A percentile compares a stretch with the other conserved stretches of the same genome.
Conservation (phyloP, 1,139 yeast genomes). For the Williopsis jadinii region DNA sequence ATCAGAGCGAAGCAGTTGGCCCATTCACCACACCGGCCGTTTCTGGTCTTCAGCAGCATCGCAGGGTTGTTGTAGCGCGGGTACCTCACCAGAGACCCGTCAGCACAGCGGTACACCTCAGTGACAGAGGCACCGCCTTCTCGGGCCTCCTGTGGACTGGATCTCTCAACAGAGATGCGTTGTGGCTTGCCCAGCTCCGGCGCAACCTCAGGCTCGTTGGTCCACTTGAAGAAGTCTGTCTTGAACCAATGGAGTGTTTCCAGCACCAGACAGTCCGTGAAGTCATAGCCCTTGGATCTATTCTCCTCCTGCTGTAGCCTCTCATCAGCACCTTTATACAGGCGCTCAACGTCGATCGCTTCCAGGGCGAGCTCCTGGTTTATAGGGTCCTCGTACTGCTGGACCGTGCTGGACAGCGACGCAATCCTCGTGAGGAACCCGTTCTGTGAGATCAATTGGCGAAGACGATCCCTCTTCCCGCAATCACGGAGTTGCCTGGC, state of each 20-base stretch:
- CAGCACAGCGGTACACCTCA: conserved; percentile 62
- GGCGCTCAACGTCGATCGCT: conserved; percentile 26
- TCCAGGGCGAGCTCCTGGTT: conserved; percentile 29
- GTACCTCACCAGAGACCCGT: conserved; percentile 45
- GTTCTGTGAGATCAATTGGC: neutral
- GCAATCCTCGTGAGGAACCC: neutral
- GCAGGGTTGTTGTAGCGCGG: conserved; percentile 71
- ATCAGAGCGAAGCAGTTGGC: conserved; percentile 75
- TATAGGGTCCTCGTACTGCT: conserved; percentile 13
- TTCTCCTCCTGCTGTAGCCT: conserved; percentile 23
- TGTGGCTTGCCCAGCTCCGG: conserved; percentile 30
- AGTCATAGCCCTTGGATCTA: conserved; percentile 28
- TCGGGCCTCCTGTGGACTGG: conserved; percentile 34
- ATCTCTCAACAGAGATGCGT: conserved; percentile 28
- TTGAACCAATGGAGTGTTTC: conserved; percentile 74
- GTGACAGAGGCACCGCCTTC: conserved; percentile 41
- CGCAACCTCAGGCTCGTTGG: conserved; percentile 47
- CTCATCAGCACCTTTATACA: conserved; percentile 31
- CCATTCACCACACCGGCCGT: conserved; percentile 96
- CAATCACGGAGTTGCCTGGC: neutral
- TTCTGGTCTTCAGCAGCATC: conserved; percentile 50
- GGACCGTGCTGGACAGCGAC: conserved; percentile 9
- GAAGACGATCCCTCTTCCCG: neutral
- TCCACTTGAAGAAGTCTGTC: conserved; percentile 77
- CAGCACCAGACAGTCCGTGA: conserved; percentile 64